Evolutionary conservation across 495 filamentous ascomycete species (phyloP), one percentile per base, ranked within the genome.

Genomic region (Penicillium dipodomyicola): DNA sequence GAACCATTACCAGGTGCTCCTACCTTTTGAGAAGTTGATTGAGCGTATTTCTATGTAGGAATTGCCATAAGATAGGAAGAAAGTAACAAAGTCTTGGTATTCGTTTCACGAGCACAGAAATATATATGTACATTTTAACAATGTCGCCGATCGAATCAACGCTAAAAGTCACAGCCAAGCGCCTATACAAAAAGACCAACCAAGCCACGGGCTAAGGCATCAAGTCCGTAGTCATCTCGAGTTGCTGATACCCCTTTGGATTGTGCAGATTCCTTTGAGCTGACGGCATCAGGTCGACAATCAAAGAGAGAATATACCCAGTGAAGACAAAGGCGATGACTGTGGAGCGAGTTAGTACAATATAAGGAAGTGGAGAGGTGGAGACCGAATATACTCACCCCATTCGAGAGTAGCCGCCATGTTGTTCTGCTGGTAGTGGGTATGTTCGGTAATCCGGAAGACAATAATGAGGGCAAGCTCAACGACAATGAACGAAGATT

Each of bases 281-380:
- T 2, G 55, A 54, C 10, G 59, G 58, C 37, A 56, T 39, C 11
- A 61, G 35, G 33, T 64, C 62, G 27, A 64, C 55, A 14, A 57
- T 56, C 35, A 64, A 64, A 15, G 62, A 64, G 8, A 64, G 46
- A 35, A 64, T 56, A 41, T 64, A 64, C 1, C 62, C 62, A 17
- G 58, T 61, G 35, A 64, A 64, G 3, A 61, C 57, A 30, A 64
- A 64, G 12, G 62, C 62, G 51, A 61, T 61, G 19, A 61, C 62
- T 64, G 30, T 22, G 15, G 14, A 4, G 7, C 4, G 1, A 8
- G 14, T 52, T 42, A 52, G 41, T 2, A 17, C n/a, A 39, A 39
- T 39, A 1, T 3, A 40, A 25, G 12, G 14, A 29, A 22, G 17
- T 19, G 0, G 5, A 25, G 3, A 29, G 2, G 10, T 12, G 9